Conservation (phyloP, 768 basidiomycete species). For the Serendipita sp. region DNA sequence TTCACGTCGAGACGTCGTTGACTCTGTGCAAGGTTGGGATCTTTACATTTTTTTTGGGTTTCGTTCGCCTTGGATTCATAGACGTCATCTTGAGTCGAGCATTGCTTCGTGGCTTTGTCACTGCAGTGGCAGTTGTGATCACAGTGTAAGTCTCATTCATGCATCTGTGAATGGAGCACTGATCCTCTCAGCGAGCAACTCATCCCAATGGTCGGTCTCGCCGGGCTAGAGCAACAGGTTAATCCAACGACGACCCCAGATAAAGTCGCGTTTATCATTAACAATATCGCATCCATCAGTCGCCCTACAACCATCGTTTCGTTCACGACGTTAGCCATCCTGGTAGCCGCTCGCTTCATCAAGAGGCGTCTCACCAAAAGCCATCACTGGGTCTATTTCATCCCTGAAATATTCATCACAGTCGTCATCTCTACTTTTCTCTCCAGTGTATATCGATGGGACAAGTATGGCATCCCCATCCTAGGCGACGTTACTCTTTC, state of each 20-base stretch:
- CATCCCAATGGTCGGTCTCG: slow-evolving; percentile 80
- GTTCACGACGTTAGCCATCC: slow-evolving; percentile 46
- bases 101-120: slow-evolving; percentile 73
- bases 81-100: slow-evolving; percentile 88
- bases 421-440: slow-evolving; percentile 57
- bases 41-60: slow-evolving; percentile 71
- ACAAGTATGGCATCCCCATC: slow-evolving; percentile 62
- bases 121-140: slow-evolving; percentile 74
- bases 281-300: slow-evolving; percentile 45
- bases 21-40: slow-evolving; percentile 45
- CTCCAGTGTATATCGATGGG: slow-evolving; percentile 60
- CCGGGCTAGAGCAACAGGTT: slow-evolving; percentile 32
- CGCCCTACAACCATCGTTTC: slow-evolving; percentile 56
- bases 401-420: slow-evolving; percentile 84
- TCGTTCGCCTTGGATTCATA: slow-evolving; percentile 80
- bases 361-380: slow-evolving; percentile 26
- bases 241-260: slow-evolving; percentile 57
- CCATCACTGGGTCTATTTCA: slow-evolving; percentile 40
- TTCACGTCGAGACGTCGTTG: slow-evolving; percentile 11
- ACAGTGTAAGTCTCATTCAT: slow-evolving; percentile 39
- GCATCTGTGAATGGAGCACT: background rate
- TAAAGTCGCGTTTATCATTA: slow-evolving; percentile 61
- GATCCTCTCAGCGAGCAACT: slow-evolving; percentile 47
- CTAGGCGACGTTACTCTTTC: slow-evolving; percentile 60
- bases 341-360: slow-evolving; percentile 45